phyloP scores from a whole-genome alignment of 495 filamentous ascomycete species.

The Penicillium samsonianum region DNA sequence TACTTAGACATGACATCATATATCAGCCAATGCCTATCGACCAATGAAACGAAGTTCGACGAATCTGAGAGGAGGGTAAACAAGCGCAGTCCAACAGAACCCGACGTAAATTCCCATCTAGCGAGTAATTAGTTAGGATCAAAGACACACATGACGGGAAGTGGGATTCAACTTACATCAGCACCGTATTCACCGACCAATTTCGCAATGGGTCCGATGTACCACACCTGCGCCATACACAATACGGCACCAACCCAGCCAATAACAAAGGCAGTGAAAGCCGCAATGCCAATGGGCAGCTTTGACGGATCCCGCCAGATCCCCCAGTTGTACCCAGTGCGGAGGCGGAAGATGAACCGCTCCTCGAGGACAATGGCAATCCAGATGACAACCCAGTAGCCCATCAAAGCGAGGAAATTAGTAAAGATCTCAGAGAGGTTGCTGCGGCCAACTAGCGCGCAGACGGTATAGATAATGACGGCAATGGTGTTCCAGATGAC shows the following conservation, averaged over 20 bases:
- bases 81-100: conserved; percentile 48
- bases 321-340: conserved; percentile 58
- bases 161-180: conserved; percentile 45
- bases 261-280: conserved; percentile 61
- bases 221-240: conserved; percentile 73
- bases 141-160: conserved; percentile 2
- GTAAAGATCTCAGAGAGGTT: conserved; percentile 65
- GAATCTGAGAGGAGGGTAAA: conserved; percentile 53
- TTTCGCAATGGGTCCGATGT: conserved; percentile 62
- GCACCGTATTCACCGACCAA: conserved; percentile 60
- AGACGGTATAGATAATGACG: conserved; percentile 61
- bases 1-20: neutral
- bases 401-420: conserved; percentile 74
- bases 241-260: conserved; percentile 70
- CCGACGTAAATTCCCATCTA: conserved; percentile 56
- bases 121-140: conserved; percentile 7
- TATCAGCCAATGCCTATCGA: conserved; percentile 29
- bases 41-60: conserved; percentile 50
- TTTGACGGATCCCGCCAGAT: conserved; percentile 59
- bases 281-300: conserved; percentile 64
- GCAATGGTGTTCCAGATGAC: conserved; percentile 63
- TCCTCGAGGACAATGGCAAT: conserved; percentile 64
- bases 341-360: conserved; percentile 60
- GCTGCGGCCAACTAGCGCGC: conserved; percentile 63
- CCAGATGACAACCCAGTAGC: conserved; percentile 72